Evolutionary conservation across 2,329 filamentous ascomycete species (phyloP).

Genomic region (Calonectria pteridis): DNA sequence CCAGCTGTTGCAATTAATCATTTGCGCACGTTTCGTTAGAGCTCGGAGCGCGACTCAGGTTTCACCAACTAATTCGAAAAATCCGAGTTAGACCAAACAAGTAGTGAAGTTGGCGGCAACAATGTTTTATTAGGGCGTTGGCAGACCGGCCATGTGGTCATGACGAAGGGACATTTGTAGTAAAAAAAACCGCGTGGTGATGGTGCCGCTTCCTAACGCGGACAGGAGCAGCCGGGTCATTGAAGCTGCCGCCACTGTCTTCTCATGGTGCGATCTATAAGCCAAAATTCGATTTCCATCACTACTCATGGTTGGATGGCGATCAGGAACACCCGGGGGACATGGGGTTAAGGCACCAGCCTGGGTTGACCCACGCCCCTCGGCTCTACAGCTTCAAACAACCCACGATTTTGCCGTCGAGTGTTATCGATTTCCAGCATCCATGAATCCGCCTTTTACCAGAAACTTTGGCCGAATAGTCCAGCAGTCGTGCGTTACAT

Average conservation of each 20-base stretch:
- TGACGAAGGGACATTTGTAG: slow-evolving; percentile 28
- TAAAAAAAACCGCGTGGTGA: slow-evolving; percentile 31
- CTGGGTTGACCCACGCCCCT: slow-evolving; percentile 31
- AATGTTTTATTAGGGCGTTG: slow-evolving; percentile 29
- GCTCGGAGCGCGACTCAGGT: slow-evolving; percentile 1
- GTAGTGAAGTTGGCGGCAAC: slow-evolving; percentile 25
- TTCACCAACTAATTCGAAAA: slow-evolving; percentile 4
- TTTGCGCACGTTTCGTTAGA: background rate
- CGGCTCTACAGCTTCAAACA: slow-evolving; percentile 30
- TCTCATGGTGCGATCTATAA: slow-evolving; percentile 43
- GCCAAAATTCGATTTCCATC: slow-evolving; percentile 48
- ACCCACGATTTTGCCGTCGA: slow-evolving; percentile 34
- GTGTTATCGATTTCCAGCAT: slow-evolving; percentile 27
- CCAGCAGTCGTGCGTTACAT: background rate
- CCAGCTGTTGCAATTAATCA: background rate
- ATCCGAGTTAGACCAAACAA: slow-evolving; percentile 29
- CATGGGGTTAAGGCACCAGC: slow-evolving; percentile 31
- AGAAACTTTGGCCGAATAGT: background rate
- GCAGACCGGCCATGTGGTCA: slow-evolving; percentile 37
- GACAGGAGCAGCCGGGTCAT: slow-evolving; percentile 26
- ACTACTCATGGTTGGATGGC: slow-evolving; percentile 43
- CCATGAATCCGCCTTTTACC: background rate
- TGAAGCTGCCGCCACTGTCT: slow-evolving; percentile 35
- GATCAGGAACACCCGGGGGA: slow-evolving; percentile 43
- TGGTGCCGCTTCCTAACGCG: slow-evolving; percentile 26